Conservation (phyloP, 306 rosid species). For the Hylodesmum podocarpum region DNA sequence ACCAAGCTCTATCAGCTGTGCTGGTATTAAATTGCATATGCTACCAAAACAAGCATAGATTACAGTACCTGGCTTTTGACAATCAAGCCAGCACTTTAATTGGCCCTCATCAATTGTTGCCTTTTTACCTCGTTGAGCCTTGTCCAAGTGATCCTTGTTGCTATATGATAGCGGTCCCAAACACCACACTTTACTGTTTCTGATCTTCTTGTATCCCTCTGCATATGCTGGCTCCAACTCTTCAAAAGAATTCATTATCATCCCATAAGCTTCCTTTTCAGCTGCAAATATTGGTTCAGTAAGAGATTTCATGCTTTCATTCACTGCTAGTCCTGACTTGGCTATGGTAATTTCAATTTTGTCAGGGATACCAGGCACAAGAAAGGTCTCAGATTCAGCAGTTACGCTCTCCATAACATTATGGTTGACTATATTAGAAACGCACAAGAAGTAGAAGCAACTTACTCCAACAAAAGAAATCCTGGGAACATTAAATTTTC, state of each 20-base stretch:
- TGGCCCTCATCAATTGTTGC: constrained; percentile 37
- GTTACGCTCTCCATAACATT: background rate
- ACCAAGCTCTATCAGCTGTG: constrained; percentile 52
- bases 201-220: constrained; percentile 25
- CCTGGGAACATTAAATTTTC: constrained; percentile 36
- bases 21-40: constrained; percentile 34
- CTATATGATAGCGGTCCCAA: constrained; percentile 51
- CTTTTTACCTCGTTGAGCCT: constrained; percentile 45
- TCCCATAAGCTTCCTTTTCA: constrained; percentile 37
- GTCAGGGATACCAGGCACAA: constrained; percentile 7
- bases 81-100: constrained; percentile 40
- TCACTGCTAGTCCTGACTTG: background rate
- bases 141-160: constrained; percentile 38
- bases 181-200: constrained; percentile 49
- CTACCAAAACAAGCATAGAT: no score
- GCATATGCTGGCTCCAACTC: constrained; percentile 44
- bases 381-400: background rate
- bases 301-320: no score
- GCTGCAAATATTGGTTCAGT: constrained; percentile 22
- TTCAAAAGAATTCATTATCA: constrained; percentile 46
- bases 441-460: constrained; percentile 28
- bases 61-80: constrained; percentile 41
- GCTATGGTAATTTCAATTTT: constrained; percentile 44
- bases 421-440: background rate
- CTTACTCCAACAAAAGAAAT: constrained; percentile 18